Base-by-base conservation (phyloP, 176 grass and related monocot genomes). In the Aegilops sharonensis region DNA sequence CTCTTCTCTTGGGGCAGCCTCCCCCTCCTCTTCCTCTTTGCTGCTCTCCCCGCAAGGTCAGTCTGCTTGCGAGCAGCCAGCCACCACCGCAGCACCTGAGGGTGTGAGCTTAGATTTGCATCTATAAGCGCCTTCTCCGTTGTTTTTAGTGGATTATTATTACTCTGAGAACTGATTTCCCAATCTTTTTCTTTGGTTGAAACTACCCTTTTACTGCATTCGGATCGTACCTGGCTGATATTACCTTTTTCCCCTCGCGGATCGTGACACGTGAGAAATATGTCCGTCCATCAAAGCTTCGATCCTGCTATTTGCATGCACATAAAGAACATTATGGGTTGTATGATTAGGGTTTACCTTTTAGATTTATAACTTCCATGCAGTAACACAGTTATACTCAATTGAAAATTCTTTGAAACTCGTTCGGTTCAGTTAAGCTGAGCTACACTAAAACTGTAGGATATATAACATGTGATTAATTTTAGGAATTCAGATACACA, bases 81-180 rank as follows among this genome's bases (percentile, higher is more conserved):
- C 85, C 15, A 84, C 77, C 70, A 84, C 85, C 13, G 85, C 50
- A 60, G 78, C 77, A 61, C 78, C 80, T 17, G 97, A 99, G 65
- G 91, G 88, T 35, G 82, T 96, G 25, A 96, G 97, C 83, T 88
- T 99, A 91, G 97, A 99, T 96, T 92, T 98, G 92, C 97, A 90
- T 84, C 94, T 99, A 88, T 99, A 88, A 92, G 77, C 72, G 20
- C 21, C 80, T 77, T 86, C 24, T 68, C 64, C 65, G 6, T 32
- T 91, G 85, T 64, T 76, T 65, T 86, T 75, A 77, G 30, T 37
- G 9, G 61, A 63, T 75, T 76, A 52, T 57, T 77, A 29, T 54
- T 56, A 43, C 77, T 65, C 23, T 27, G 40, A 63, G 48, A 87
- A 87, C 62, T 81, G 48, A 52, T 88, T 80, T 80, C 81, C n/a